phyloP scores from a whole-genome alignment of 345 rosid species.

The Eucalyptus polyanthemos region DNA sequence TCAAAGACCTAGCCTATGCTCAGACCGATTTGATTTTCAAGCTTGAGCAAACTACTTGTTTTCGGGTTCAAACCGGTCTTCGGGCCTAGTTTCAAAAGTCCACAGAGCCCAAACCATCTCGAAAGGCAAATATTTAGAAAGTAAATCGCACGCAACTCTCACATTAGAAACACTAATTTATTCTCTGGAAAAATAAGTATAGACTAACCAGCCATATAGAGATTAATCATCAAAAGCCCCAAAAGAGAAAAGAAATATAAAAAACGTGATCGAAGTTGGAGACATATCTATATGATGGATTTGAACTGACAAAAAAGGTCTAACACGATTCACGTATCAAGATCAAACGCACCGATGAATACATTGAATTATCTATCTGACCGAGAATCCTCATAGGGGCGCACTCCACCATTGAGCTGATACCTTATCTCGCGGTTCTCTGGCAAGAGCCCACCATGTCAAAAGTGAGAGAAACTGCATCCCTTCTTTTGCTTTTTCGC shows the following conservation, averaged over 20 bases:
- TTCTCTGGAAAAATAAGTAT: neutral
- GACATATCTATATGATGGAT: neutral
- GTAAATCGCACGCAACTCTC: neutral
- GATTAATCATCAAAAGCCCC: neutral
- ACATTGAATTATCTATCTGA: neutral
- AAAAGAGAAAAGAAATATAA: neutral
- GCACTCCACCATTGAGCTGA: neutral
- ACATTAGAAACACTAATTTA: neutral
- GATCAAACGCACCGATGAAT: neutral
- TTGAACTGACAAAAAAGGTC: neutral
- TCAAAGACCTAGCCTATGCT: neutral
- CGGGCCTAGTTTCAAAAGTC: neutral
- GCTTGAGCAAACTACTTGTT: neutral
- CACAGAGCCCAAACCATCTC: neutral
- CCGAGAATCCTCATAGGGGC: neutral
- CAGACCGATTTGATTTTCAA: neutral
- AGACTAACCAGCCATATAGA: neutral
- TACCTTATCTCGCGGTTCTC: neutral
- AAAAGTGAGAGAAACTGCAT: neutral
- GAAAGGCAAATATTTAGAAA: neutral
- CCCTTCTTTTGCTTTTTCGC: neutral
- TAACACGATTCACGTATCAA: rapidly evolving
- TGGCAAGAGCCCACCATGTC: neutral
- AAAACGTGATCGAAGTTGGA: neutral
- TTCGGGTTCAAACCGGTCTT: neutral